Base-by-base conservation (phyloP, 208 protist species). In the Herpetomonas tarakana region DNA sequence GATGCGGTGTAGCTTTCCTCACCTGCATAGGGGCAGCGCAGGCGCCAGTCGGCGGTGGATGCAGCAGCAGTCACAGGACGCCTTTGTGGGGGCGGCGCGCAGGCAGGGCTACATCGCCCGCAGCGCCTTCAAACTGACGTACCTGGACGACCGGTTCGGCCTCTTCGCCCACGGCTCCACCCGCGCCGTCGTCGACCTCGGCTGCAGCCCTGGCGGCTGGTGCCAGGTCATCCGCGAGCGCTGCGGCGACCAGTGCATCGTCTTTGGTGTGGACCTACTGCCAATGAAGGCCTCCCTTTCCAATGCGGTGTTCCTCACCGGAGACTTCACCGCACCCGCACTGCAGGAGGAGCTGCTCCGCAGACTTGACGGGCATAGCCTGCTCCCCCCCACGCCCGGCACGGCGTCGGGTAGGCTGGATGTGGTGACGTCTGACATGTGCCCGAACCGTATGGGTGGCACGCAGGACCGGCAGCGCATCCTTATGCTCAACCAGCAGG, bases 161-260 rank as follows among this genome's bases (percentile, higher is more conserved):
- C 71, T 93, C 50, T 83, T 93, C 39, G 67, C 71, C 22, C 28
- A 59, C 3, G 24, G 46, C 18, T 44, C 74, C 24, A 89, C 78
- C 26, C 69, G 75, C 38, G 65, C 78, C 35, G 87, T 81, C 18
- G 65, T 93, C 24, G 87, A 93, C 65, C 75, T 93, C 21, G 87
- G 87, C 31, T 89, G 81, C 65, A 93, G 87, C 49, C 87, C 87
- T n/a, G 87, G 87, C 14, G 81, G 87, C 52, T 93, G 87, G 87
- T 84, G 79, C 25, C 87, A 93, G 61, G 83, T 93, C 26, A 77
- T 89, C 16, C 83, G 83, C 38, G 71, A 93, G 68, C 71, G 79
- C 14, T 71, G 76, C 26, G 69, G 74, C 1, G 78, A 88, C 28
- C 18, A 19, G n/a, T 93, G 87, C 68, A 59, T 70, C 38, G 66